Evolutionary conservation across 1,284 basidiomycete genomes (phyloP).

Genomic region (Ceratobasidium sp.): DNA sequence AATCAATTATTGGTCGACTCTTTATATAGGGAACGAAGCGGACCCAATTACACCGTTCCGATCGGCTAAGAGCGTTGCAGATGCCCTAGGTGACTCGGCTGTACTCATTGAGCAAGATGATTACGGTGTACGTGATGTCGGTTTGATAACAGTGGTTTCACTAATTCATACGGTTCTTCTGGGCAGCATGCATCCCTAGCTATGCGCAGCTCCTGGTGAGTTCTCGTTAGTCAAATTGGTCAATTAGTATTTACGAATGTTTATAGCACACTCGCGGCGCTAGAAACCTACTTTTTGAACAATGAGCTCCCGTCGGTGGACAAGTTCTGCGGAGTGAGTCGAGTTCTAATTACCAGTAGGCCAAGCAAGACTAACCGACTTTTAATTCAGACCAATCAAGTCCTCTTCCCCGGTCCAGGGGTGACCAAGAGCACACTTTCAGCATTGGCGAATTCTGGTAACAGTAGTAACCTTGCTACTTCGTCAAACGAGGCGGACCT

Average conservation of each 20-base stretch:
- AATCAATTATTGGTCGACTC: too few species aligned
- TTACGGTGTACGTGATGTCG: slow-evolving; percentile 5
- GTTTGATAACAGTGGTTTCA: background rate
- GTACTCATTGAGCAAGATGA: slow-evolving; percentile 43
- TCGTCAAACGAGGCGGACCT: too few species aligned
- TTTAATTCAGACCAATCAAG: slow-evolving; percentile 30
- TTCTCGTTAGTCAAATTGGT: background rate
- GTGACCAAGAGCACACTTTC: background rate
- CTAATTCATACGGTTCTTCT: background rate
- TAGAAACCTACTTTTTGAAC: slow-evolving; percentile 21
- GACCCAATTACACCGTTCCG: slow-evolving; percentile 45
- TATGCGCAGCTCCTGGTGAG: slow-evolving; percentile 37
- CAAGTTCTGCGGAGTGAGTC: slow-evolving; percentile 28
- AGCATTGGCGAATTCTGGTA: too few species aligned
- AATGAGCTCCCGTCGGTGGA: slow-evolving; percentile 13
- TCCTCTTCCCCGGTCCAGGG: slow-evolving; percentile 28
- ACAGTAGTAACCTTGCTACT: too few species aligned
- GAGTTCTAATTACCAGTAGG: background rate
- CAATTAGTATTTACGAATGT: too few species aligned
- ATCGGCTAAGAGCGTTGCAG: slow-evolving; percentile 29
- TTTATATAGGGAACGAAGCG: slow-evolving; percentile 23
- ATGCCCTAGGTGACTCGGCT: slow-evolving; percentile 21
- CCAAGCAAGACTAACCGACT: background rate
- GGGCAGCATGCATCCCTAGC: slow-evolving; percentile 32
- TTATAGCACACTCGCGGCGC: slow-evolving; percentile 7